Base-by-base conservation (phyloP, 768 basidiomycete species). In the Pleurotus salmoneostramineus region DNA sequence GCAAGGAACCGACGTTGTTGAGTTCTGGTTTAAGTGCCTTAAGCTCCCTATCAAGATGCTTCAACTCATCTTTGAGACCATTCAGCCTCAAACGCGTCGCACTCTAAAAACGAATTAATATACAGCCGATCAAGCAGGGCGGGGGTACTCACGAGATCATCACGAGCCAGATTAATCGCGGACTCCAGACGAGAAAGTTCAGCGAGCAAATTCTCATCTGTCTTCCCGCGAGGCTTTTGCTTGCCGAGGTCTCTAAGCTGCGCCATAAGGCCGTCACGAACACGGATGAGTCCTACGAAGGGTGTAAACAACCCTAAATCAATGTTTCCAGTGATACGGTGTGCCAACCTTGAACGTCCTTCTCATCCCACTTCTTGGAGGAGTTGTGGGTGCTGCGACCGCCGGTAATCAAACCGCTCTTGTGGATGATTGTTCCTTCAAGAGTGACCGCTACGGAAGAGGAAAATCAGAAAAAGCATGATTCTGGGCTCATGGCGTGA, bases 351-450 rank as follows among this genome's bases (percentile, higher is more conserved):
- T 93, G 87, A 3, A 98, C 82, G 63, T 97, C 95, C 64, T 89
- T 90, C 69, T 98, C 96, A 59, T 96, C 93, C 89, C 94, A 98
- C 67, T 93, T 94, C 74, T 91, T 91, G 42, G 80, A 81, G n/a
- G 71, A 85, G 47, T 77, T 80, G 60, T 88, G 87, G 0, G 88
- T 82, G 64, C 93, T 92, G 49, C 85, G 79, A 31, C 97, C 97
- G 74, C 97, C 97, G 35, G 97, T 99, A 68, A 99, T 98, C 48
- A 96, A 74, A 60, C 97, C 97, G 63, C 93, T 95, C 76, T 95
- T 95, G 71, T 99, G 97, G 48, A 99, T 98, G 60, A 99, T 77
- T 2, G 95, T 98, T 0, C 97, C 97, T 45, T 98, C 95, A 44
- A 99, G 76, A 0, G 97, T 97, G 17, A 99, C 97, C 59, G 95